Base-by-base conservation (phyloP, 371 early-diverging fungal genomes). In the Lichtheimia ornata region DNA sequence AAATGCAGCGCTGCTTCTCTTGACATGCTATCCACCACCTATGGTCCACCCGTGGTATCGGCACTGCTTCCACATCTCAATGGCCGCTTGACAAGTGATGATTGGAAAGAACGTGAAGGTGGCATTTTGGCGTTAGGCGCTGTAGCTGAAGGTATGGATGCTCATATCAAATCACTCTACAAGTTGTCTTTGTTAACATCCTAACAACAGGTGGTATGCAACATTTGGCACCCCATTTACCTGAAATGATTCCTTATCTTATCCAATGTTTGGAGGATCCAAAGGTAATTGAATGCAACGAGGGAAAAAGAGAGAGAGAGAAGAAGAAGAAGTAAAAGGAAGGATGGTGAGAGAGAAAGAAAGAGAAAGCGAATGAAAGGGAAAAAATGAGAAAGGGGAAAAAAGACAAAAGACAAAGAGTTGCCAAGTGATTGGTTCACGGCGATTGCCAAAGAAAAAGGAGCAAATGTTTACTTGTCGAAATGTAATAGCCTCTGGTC, bases 81-180 rank as follows among this genome's bases (percentile, higher is more conserved):
- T 63, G 81, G 84, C 27, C 79, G 87, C 61, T 77, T 95, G 18
- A 83, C 79, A 64, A 85, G 83, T 62, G 67, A 77, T 17, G 91
- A 97, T 51, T 98, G 98, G 97, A 82, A 85, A 64, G 70, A 87
- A 52, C 84, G 90, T 35, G 98, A 98, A 78, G 86, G 92, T 47
- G 96, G 96, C 42, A 93, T 98, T 41, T 82, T 98, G 54, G 97
- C 97, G 5, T 80, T 98, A 44, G 97, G 97, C 22, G 98, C 97
- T 27, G 87, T 94, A 61, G 96, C 97, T 5, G 96, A 97, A 72
- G 95, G 94, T 67, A 61, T 50, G 47, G 4, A 22, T 43, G 22
- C 22, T 35, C 11, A 9, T 35, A 47, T 9, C 11, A 28, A 14
- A 49, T n/a, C 14, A 28, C 3, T 15, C 5, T 35, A 11, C 11